Evolutionary conservation across 192 early-diverging fungal genomes (phyloP), one percentile per base, ranked within the genome.

Genomic region (Linnemannia schmuckeri): DNA sequence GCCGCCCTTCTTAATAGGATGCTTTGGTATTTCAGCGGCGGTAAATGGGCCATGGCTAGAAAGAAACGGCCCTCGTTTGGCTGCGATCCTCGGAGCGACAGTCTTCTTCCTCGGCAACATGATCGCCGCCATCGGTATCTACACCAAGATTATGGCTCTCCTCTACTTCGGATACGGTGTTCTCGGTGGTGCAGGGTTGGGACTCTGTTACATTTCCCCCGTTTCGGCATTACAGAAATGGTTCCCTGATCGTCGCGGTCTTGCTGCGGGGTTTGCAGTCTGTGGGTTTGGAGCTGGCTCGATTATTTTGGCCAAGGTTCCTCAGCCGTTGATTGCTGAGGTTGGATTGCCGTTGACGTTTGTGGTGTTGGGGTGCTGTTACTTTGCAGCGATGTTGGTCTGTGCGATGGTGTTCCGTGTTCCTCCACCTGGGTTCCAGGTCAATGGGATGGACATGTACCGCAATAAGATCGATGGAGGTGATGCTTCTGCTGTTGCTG

Each of bases 221-320:
- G 91, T 94, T 46, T 91, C 91, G 38, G 91, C 91, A 13, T 80
- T 93, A 20, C 92, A 91, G 87, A 93, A 93, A 69, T 94, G 93
- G 93, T 94, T 91, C 88, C 92, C 93, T 6, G 89, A 90, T 35
- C 89, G 89, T 27, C 92, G 92, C n/a, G 93, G 93, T 4, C 77
- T 93, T 2, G 92, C 93, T 1, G 90, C 92, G 17, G 93, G 92
- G 8, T 90, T 94, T 72, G 94, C 95, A 6, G 95, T 96, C 77
- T 94, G 93, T 88, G 94, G 94, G 10, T 96, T 96, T 89, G 95
- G 94, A 66, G 94, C 91, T 49, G 95, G 95, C 0, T 92, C 93
- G 38, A 93, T 96, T 78, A 92, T 95, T 42, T 92, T 94, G 71
- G 92, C 94, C 63, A 91, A 91, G 78, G 90, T 94, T 38, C 94